Percentiles rank a stretch among this genome's conserved stretches.
phyloP scores from a whole-genome alignment of 2,329 filamentous ascomycete species.

The Chaetomium sp. region DNA sequence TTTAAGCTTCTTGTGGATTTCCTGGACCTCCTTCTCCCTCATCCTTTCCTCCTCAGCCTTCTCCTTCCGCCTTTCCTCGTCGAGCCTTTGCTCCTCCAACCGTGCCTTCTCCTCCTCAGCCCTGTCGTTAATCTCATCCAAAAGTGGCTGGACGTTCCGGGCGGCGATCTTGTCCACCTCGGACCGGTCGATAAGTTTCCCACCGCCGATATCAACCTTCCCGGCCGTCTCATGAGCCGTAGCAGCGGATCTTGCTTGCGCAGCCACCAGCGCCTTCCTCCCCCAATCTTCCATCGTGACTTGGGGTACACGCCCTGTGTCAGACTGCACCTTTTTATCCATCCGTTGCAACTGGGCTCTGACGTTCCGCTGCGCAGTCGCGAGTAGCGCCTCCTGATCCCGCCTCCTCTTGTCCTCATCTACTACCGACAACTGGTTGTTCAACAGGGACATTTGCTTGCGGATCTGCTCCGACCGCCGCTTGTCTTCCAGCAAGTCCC shows the following conservation, averaged over 20 bases:
- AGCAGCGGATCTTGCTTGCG: conserved; percentile 64
- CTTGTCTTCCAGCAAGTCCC: conserved; percentile 61
- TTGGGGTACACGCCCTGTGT: conserved; percentile 73
- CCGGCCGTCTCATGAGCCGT: conserved; percentile 58
- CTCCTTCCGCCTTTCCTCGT: conserved; percentile 54
- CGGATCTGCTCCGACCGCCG: conserved; percentile 72
- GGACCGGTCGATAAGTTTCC: conserved; percentile 74
- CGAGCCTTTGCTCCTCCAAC: conserved; percentile 62
- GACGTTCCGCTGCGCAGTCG: conserved; percentile 84
- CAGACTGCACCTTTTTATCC: conserved; percentile 75
- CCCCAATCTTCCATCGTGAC: conserved; percentile 77
- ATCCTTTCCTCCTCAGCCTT: conserved; percentile 49
- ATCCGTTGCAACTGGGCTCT: conserved; percentile 74
- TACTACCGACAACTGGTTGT: conserved; percentile 65
- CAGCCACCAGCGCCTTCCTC: conserved; percentile 69
- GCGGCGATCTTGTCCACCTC: conserved; percentile 80
- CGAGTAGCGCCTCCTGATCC: conserved; percentile 75
- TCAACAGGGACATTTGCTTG: conserved; percentile 78
- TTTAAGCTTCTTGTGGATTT: conserved; percentile 57
- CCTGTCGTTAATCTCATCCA: conserved; percentile 82
- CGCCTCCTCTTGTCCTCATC: conserved; percentile 73
- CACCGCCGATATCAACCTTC: conserved; percentile 73
- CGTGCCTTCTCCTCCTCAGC: conserved; percentile 72
- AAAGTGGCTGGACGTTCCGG: conserved; percentile 74
- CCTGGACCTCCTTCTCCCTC: conserved; percentile 56